Percentiles rank a stretch among this genome's conserved stretches.
phyloP scores from a whole-genome alignment of 768 basidiomycete species.

The Lactarius quietus region DNA sequence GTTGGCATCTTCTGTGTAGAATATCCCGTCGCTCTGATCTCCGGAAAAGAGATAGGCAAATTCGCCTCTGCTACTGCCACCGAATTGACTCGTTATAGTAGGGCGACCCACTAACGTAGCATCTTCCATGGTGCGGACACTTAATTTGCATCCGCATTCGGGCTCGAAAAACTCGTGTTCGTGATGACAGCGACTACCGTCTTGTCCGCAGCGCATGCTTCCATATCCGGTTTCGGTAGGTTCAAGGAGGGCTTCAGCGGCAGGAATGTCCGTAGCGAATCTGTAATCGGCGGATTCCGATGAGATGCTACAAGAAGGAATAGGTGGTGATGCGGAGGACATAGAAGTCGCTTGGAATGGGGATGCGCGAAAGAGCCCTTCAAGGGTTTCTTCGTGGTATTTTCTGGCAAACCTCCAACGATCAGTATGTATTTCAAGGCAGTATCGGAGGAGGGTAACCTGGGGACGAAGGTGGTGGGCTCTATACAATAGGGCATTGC shows the following conservation, averaged over 20 bases:
- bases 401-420: conserved; percentile 2
- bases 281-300: conserved; percentile 14
- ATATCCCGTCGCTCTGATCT: conserved; percentile 1
- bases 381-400: neutral
- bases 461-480: neutral
- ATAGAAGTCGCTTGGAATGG: neutral
- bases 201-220: neutral
- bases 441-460: neutral
- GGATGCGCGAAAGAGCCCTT: neutral
- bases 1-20: conserved; percentile 69
- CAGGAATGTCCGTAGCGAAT: neutral
- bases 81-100: neutral
- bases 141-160: neutral
- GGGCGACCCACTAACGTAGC: neutral
- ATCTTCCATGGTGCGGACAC: neutral
- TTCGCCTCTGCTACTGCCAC: conserved; percentile 2
- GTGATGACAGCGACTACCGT: neutral
- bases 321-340: conserved; percentile 3
- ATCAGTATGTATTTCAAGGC: neutral
- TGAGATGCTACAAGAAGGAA: conserved; percentile 12
- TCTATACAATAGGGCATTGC: conserved; percentile 7
- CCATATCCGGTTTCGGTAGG: neutral
- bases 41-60: neutral
- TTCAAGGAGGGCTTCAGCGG: conserved; percentile 1
- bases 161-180: neutral